Percentiles rank a stretch among this genome's conserved stretches.
Evolutionary conservation across 2,329 filamentous ascomycete genomes (phyloP).

Genomic region (Claviceps capensis): DNA sequence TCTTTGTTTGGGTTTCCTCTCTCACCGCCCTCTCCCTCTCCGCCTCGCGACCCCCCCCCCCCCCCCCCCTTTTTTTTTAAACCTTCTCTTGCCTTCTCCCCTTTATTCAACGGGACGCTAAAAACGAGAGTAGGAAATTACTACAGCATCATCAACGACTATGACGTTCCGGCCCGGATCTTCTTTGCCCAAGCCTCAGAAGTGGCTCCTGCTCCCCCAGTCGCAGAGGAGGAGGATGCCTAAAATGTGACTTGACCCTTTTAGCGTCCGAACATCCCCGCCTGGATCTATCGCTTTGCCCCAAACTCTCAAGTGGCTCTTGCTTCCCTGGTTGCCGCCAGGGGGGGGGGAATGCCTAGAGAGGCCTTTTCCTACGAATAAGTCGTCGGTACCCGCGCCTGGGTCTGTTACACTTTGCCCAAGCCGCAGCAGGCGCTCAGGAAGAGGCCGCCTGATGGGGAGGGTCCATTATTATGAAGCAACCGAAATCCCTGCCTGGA

Average conservation of each 20-base stretch:
- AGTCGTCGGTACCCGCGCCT: too few relatives aligned
- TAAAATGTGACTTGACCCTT: background rate
- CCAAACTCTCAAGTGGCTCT: background rate
- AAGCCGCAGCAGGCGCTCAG: background rate
- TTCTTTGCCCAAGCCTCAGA: conserved; percentile 90
- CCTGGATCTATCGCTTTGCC: too few relatives aligned
- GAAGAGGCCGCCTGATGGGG: background rate
- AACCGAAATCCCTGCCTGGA: too few relatives aligned
- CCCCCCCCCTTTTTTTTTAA: background rate
- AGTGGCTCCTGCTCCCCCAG: conserved; percentile 11
- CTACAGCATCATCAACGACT: conserved; percentile 80
- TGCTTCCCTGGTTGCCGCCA: background rate
- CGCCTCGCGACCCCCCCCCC: background rate
- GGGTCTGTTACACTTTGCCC: too few relatives aligned
- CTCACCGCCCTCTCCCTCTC: background rate
- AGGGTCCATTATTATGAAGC: too few relatives aligned
- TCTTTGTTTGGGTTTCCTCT: too few relatives aligned
- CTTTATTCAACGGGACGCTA: background rate
- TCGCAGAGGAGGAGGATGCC: background rate
- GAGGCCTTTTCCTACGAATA: too few relatives aligned
- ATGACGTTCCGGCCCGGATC: conserved; percentile 56
- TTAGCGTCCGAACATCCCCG: too few relatives aligned
- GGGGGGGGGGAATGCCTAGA: background rate
- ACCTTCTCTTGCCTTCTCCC: background rate
- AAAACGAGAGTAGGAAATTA: conserved; percentile 57